Evolutionary conservation across 2,329 filamentous ascomycete species (phyloP), one percentile per base, ranked within the genome.

Genomic region (Penicillium griseofulvum): DNA sequence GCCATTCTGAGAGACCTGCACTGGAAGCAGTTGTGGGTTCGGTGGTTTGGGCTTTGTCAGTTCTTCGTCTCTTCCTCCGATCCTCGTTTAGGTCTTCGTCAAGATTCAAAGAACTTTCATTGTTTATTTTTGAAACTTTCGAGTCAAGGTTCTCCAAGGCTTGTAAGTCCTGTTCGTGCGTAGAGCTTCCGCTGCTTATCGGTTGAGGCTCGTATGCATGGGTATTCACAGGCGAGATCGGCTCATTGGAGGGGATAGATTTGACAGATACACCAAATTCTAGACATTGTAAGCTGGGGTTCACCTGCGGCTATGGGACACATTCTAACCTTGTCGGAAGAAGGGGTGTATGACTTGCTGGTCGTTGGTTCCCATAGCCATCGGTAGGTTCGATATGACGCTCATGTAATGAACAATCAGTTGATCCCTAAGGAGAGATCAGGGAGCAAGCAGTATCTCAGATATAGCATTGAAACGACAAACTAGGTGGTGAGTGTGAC

Each of bases 311-410:
- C 26, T 37, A 39, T 26, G 36, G 26, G 19, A 26, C 22, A 47
- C 34, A 24, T 45, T 56, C 60, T 60, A 51, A 77, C 76, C 71
- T 71, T 70, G 71, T 58, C 63, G 65, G 56, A 77, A 76, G 56
- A 76, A 76, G 22, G 74, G 74, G 62, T 76, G 73, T 52, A 76
- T 66, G 47, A 66, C 67, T 47, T 66, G 71, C 60, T 72, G 70
- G 57, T 72, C 71, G 61, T 66, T 63, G 53, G 71, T 70, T 60
- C 65, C 72, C 72, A 76, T 76, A 59, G 68, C 74, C 70, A 68
- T 69, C 52, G 55, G 60, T 65, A 59, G 57, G 56, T 59, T 64
- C 52, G 56, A 63, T 59, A 57, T 51, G 42, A 56, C 41, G 57
- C 62, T 63, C 65, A 71, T 68, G 41, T 49, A 64, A 65, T 61